These are phyloP conservation scores for Monarda citriodora DNA, from an alignment of 305 asterid species.

Conservation along the genomic window DNA sequence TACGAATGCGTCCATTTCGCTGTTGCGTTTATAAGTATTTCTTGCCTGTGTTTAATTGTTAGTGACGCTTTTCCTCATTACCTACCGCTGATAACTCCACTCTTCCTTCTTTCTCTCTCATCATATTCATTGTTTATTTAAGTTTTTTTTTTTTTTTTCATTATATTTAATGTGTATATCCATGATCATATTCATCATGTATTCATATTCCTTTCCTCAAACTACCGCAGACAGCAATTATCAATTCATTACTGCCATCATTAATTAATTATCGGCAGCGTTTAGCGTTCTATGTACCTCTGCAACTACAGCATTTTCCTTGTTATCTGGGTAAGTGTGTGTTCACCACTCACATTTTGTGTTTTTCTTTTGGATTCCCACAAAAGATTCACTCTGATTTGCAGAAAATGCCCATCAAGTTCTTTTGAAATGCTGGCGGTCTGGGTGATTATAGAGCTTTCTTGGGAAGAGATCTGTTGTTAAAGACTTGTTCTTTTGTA, in stretches of 20 bases:
- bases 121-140: conserved; percentile 17
- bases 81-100: conserved; percentile 83
- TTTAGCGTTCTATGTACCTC: conserved; percentile 40
- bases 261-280: conserved; percentile 27
- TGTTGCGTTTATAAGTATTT: conserved; percentile 24
- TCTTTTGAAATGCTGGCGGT: conserved; percentile 30
- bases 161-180: conserved; percentile 13
- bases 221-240: conserved; percentile 31
- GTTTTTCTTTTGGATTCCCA: conserved; percentile 21
- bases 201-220: conserved; percentile 41
- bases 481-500: conserved; percentile 11
- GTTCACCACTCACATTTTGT: conserved; percentile 29
- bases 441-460: conserved; percentile 20
- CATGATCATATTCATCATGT: conserved; percentile 12
- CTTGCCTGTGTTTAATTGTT: conserved; percentile 21
- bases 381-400: conserved; percentile 22
- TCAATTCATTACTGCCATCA: conserved; percentile 27
- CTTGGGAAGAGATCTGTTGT: conserved; percentile 51
- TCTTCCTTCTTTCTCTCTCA: conserved; percentile 43
- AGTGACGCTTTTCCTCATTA: conserved; percentile 53
- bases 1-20: conserved; percentile 49
- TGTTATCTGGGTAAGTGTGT: conserved; percentile 39
- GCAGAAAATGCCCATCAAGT: too few species aligned
- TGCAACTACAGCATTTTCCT: conserved; percentile 43
- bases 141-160: not conserved